Evolutionary conservation across 108 stramenopile genomes (phyloP).

Genomic region (Parietichytrium sp.): DNA sequence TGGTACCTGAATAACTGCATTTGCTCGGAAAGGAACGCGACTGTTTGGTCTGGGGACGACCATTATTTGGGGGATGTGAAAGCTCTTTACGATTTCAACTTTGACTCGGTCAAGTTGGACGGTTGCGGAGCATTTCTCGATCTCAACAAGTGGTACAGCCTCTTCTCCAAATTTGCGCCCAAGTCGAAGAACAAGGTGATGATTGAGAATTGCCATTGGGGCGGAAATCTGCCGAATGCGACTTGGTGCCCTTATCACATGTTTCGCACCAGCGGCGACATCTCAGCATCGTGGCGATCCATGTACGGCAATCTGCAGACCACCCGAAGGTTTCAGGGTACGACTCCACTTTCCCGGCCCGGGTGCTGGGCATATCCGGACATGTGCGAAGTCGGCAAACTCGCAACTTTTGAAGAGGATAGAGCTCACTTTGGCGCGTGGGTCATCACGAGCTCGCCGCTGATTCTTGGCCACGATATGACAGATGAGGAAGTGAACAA

Average conservation of each 20-base stretch:
- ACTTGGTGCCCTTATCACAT: constrained; percentile 52
- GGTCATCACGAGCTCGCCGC: constrained; percentile 54
- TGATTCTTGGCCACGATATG: constrained; percentile 54
- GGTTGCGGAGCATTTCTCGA: constrained; percentile 51
- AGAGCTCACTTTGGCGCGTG: constrained; percentile 57
- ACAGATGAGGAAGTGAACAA: constrained; percentile 47
- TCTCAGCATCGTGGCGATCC: constrained; percentile 42
- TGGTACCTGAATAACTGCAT: constrained; percentile 65
- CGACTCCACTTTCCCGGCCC: constrained; percentile 44
- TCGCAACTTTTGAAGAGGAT: constrained; percentile 41
- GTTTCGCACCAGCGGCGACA: constrained; percentile 52
- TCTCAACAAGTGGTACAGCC: constrained; percentile 39
- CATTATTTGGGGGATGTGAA: constrained; percentile 51
- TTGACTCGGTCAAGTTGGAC: constrained; percentile 53
- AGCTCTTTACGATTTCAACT: constrained; percentile 52
- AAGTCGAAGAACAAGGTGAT: constrained; percentile 37
- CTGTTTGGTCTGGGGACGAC: neutral
- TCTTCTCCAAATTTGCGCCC: constrained; percentile 19
- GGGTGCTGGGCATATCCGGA: constrained; percentile 63
- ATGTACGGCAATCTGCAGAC: constrained; percentile 51
- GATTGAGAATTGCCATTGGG: constrained; percentile 59
- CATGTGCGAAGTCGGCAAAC: constrained; percentile 58
- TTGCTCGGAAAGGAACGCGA: constrained; percentile 42
- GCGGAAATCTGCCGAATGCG: constrained; percentile 22
- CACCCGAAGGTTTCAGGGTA: constrained; percentile 33